Percentiles rank a stretch among this genome's conserved stretches.
Conservation (phyloP, 768 basidiomycete species). For the Mrakia frigida region DNA sequence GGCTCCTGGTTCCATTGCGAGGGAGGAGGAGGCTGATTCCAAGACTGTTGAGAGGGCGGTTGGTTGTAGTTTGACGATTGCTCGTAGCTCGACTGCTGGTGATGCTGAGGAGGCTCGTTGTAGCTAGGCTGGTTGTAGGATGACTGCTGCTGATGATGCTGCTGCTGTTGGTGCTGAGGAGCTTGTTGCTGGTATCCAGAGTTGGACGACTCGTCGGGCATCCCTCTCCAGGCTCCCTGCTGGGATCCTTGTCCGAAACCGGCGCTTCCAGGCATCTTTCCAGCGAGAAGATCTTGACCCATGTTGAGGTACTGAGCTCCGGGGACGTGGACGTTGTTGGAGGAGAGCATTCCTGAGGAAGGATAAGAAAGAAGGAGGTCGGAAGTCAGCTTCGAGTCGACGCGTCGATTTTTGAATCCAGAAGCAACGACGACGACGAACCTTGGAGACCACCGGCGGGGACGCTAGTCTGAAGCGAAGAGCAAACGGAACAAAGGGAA, state of each 20-base stretch:
- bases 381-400: neutral
- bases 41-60: neutral
- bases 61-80: neutral
- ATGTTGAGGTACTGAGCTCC: slow-evolving; percentile 33
- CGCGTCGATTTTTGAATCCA: neutral
- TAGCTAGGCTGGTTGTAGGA: slow-evolving; percentile 2
- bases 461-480: slow-evolving; percentile 11
- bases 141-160: slow-evolving; percentile 9
- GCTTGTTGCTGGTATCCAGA: slow-evolving; percentile 5
- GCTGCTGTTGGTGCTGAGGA: neutral
- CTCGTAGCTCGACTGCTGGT: slow-evolving; percentile 2
- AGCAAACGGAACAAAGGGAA: neutral
- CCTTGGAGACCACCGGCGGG: slow-evolving; percentile 29
- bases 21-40: slow-evolving; percentile 4
- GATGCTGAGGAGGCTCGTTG: neutral
- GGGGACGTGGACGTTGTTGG: slow-evolving; percentile 28
- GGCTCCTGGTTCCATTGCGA: neutral
- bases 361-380: neutral
- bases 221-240: slow-evolving; percentile 15
- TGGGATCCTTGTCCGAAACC: slow-evolving; percentile 22
- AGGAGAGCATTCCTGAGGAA: slow-evolving; percentile 13
- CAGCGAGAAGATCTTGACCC: slow-evolving; percentile 27
- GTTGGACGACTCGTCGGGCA: neutral
- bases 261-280: slow-evolving; percentile 28
- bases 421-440: neutral